phyloP scores from a whole-genome alignment of 169 alveolate species.

The Eimeria zaria region DNA sequence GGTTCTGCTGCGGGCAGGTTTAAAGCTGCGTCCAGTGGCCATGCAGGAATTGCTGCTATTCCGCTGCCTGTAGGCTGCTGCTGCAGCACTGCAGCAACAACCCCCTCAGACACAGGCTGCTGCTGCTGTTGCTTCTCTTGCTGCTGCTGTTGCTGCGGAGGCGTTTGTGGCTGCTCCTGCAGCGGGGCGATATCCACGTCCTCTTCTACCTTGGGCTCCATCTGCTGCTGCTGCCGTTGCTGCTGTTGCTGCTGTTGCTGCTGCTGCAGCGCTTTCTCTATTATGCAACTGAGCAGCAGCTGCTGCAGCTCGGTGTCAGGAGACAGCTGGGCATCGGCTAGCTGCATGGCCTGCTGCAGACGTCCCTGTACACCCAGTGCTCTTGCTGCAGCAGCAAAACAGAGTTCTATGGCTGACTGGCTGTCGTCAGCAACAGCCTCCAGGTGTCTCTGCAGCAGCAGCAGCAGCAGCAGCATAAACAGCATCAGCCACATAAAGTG shows the following conservation, averaged over 20 bases:
- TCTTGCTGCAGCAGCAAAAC: conserved; percentile 16
- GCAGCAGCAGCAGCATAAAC: background rate
- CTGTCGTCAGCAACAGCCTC: conserved; percentile 81
- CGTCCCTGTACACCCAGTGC: conserved; percentile 30
- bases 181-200: conserved; percentile 9
- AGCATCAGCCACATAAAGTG: no score
- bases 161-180: background rate
- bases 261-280: conserved; percentile 35
- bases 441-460: conserved; percentile 69
- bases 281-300: conserved; percentile 38
- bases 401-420: conserved; percentile 45
- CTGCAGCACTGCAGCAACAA: conserved; percentile 27
- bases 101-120: no score
- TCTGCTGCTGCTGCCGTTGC: conserved; percentile 40
- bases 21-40: conserved; percentile 33
- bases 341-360: conserved; percentile 74
- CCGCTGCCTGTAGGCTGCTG: background rate
- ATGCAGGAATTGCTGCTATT: conserved; percentile 19
- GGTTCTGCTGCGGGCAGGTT: background rate
- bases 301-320: conserved; percentile 64
- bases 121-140: background rate
- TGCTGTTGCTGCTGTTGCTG: conserved; percentile 46
- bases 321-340: conserved; percentile 51
- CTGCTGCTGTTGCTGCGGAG: background rate
- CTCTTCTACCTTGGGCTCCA: conserved; percentile 4